Evolutionary conservation across 257 asterid genomes (phyloP).

Genomic region (Rubia yunnanensis): DNA sequence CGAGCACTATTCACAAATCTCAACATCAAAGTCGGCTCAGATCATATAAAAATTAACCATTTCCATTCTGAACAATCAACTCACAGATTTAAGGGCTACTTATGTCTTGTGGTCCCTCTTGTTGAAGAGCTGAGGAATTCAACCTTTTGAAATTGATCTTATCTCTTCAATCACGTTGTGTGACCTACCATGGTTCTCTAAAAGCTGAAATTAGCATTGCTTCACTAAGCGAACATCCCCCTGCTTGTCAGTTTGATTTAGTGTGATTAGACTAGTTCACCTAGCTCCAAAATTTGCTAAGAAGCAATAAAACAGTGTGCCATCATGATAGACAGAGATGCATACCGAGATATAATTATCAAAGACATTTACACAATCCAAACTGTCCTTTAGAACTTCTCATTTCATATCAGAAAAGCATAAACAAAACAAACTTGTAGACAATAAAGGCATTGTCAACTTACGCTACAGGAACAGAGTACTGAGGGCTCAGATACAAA

Average conservation of each 20-base stretch:
- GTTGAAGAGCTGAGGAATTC: too few relatives aligned
- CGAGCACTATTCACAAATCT: background rate
- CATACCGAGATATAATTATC: background rate
- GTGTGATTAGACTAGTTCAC: background rate
- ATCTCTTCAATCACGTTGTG: background rate
- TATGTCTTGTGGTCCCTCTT: background rate
- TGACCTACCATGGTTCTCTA: background rate
- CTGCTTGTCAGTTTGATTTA: background rate
- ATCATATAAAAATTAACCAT: background rate
- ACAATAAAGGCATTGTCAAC: constrained; percentile 17
- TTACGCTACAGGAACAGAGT: constrained; percentile 76
- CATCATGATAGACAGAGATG: background rate
- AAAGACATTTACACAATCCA: background rate
- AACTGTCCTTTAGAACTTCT: background rate
- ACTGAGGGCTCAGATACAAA: constrained; percentile 54
- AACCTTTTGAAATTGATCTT: too few relatives aligned
- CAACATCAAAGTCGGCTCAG: background rate
- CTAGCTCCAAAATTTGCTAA: background rate
- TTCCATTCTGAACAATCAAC: background rate
- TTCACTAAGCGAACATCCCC: background rate
- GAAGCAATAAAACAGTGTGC: background rate
- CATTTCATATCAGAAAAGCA: background rate
- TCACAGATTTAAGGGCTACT: too few relatives aligned
- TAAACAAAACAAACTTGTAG: background rate
- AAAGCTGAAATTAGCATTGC: background rate